These are phyloP conservation scores for Strobilomyces dryophilus DNA, from an alignment of 768 basidiomycete genomes.

Conservation along the genomic window DNA sequence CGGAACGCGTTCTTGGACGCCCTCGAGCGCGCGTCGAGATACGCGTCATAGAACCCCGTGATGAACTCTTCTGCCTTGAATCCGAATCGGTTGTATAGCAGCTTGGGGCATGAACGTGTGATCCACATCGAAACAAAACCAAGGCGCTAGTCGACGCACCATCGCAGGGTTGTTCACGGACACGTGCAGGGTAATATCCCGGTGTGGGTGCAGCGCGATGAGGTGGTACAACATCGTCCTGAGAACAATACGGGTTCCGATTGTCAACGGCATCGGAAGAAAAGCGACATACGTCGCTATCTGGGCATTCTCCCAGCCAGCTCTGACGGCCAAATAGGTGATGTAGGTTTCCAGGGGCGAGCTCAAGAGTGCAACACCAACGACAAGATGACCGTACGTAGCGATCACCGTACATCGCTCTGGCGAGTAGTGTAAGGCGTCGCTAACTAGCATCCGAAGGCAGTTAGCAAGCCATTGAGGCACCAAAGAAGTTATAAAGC, in stretches of 20 bases:
- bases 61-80: conserved; percentile 87
- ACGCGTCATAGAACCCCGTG: conserved; percentile 76
- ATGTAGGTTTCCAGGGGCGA: conserved; percentile 81
- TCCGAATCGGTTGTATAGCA: conserved; percentile 81
- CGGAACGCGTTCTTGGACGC: conserved; percentile 80
- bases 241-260: not conserved
- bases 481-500: not conserved
- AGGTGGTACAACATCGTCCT: conserved; percentile 80
- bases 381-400: conserved; percentile 62
- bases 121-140: not conserved
- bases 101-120: conserved; percentile 32
- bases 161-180: conserved; percentile 79
- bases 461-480: conserved; percentile 1
- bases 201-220: conserved; percentile 63
- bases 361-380: conserved; percentile 72
- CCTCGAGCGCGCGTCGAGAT: conserved; percentile 64
- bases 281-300: conserved; percentile 59
- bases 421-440: conserved; percentile 63
- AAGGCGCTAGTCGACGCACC: conserved; percentile 35
- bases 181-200: conserved; percentile 79
- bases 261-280: not conserved
- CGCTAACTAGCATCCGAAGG: conserved; percentile 47
- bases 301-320: conserved; percentile 77
- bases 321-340: conserved; percentile 72
- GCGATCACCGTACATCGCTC: conserved; percentile 77